These are phyloP conservation scores for Marsdenia floribunda DNA, from an alignment of 257 asterid genomes.

Conservation along the genomic window DNA sequence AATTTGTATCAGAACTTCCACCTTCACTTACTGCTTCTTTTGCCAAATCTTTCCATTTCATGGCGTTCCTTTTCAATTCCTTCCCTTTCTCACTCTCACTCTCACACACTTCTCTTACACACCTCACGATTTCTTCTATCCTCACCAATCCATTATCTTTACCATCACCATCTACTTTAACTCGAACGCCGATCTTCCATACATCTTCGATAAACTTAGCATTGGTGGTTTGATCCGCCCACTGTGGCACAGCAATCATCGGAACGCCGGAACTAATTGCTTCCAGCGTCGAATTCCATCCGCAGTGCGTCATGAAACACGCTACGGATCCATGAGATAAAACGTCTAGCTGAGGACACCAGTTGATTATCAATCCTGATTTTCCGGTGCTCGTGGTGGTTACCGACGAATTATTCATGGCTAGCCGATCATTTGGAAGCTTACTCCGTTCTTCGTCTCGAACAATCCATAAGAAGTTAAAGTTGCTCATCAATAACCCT, in stretches of 20 bases:
- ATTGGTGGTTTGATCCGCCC: slow-evolving; percentile 18
- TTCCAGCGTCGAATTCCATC: slow-evolving; percentile 22
- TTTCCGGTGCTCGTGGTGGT: neutral
- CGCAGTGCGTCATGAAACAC: slow-evolving; percentile 23
- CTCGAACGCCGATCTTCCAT: slow-evolving; percentile 11
- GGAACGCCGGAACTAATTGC: slow-evolving; percentile 12
- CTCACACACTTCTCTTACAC: slow-evolving; percentile 17
- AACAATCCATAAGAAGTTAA: too few relatives aligned
- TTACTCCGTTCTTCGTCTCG: neutral
- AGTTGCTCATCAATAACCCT: slow-evolving; percentile 1
- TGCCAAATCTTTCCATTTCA: slow-evolving; percentile 13
- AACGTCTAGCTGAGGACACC: slow-evolving; percentile 23
- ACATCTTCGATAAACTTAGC: slow-evolving; percentile 15
- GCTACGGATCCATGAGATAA: slow-evolving; percentile 11
- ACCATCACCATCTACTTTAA: neutral
- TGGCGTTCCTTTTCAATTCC: slow-evolving; percentile 9
- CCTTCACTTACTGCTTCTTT: slow-evolving; percentile 28
- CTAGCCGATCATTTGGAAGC: neutral
- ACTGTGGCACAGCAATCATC: slow-evolving; percentile 7
- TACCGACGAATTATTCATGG: neutral
- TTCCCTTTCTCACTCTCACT: slow-evolving; percentile 17
- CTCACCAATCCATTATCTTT: slow-evolving; percentile 3
- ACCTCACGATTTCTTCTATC: slow-evolving; percentile 16
- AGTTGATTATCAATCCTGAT: slow-evolving; percentile 9
- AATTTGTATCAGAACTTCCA: slow-evolving; percentile 30